Conservation (phyloP, 768 basidiomycete species). For the Boletus coccyginus region DNA sequence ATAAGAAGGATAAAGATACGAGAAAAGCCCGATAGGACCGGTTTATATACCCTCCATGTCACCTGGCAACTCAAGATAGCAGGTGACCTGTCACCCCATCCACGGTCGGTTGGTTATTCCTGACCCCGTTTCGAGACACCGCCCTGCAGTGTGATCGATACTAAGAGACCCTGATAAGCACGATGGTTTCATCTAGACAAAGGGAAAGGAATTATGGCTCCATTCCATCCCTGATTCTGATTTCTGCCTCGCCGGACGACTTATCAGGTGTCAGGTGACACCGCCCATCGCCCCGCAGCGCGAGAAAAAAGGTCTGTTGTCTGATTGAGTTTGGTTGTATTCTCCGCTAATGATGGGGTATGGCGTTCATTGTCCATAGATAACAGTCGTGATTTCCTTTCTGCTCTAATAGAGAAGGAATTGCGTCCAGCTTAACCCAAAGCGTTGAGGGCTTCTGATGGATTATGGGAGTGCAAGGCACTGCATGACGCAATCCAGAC, state of each 20-base stretch:
- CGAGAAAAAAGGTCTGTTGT: background rate
- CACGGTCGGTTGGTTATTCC: slow-evolving; percentile 10
- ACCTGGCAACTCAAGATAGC: slow-evolving; percentile 15
- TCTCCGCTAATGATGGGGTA: background rate
- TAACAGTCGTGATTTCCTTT: background rate
- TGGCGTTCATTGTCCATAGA: background rate
- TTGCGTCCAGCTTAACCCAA: background rate
- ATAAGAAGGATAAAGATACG: background rate
- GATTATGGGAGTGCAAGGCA: background rate
- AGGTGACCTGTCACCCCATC: background rate
- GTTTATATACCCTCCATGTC: slow-evolving; percentile 19
- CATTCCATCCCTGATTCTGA: background rate
- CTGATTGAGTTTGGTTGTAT: background rate
- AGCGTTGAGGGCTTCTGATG: background rate
- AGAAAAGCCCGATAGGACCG: background rate
- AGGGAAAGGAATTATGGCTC: background rate
- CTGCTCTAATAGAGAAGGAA: background rate
- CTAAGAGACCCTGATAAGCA: slow-evolving; percentile 17
- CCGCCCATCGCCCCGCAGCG: background rate
- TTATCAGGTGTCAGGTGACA: background rate
- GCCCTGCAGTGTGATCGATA: slow-evolving; percentile 15
- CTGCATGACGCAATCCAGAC: slow-evolving; percentile 1
- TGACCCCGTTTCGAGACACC: slow-evolving; percentile 10
- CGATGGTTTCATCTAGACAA: slow-evolving; percentile 2
- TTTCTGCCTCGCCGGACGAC: background rate